Conservation (phyloP, 2,329 filamentous ascomycete genomes). For the Bipolaris sorokiniana region DNA sequence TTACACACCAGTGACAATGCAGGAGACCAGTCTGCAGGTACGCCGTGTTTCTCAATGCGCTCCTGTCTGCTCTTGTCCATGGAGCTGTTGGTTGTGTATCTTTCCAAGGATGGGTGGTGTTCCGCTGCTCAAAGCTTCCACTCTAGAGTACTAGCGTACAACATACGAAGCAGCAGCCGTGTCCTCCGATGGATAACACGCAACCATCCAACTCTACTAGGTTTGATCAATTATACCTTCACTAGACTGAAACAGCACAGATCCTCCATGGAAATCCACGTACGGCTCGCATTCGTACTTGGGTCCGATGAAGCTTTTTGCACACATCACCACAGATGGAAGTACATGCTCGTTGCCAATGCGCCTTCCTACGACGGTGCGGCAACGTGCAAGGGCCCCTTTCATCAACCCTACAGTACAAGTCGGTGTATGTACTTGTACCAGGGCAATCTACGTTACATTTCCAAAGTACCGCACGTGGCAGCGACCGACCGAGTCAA, state of each 20-base stretch:
- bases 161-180: constrained; percentile 5
- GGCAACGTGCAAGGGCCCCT: not conserved
- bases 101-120: constrained; percentile 10
- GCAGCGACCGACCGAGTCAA: constrained; percentile 14
- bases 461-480: constrained; percentile 18
- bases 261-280: not conserved
- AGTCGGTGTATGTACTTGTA: not conserved
- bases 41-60: constrained; percentile 19
- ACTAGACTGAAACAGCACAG: constrained; percentile 8
- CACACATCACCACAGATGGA: not conserved
- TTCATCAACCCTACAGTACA: not conserved
- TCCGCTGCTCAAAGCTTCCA: constrained; percentile 5
- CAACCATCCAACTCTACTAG: not conserved
- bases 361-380: not conserved
- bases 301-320: not conserved
- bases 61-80: constrained; percentile 16
- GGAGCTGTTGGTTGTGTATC: constrained; percentile 1
- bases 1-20: constrained; percentile 13
- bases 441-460: constrained; percentile 11
- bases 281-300: constrained; percentile 5
- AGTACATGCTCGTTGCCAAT: not conserved
- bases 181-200: constrained; percentile 1
- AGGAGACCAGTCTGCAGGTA: constrained; percentile 35
- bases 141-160: constrained; percentile 3
- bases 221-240: not conserved